Evolutionary conservation across 225 moss, liverwort and hornwort genomes (phyloP).

Genomic region (Bryum argenteum): DNA sequence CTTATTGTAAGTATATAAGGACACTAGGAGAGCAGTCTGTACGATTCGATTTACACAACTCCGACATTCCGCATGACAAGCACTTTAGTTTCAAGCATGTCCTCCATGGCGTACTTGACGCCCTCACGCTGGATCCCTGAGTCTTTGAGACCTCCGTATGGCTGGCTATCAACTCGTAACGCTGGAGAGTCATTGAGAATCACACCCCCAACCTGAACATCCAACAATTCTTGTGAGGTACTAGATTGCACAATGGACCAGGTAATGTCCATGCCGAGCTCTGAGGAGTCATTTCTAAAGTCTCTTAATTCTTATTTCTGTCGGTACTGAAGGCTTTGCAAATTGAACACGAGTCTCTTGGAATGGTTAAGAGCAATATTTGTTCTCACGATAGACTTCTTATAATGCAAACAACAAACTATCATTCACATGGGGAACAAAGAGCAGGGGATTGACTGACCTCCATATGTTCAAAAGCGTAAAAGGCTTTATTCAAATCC

Average conservation of each 20-base stretch:
- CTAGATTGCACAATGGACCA: neutral
- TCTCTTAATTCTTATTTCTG: no score
- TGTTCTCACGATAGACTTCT: neutral
- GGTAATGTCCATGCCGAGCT: neutral
- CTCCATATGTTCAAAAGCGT: constrained; percentile 90
- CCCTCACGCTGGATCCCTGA: constrained; percentile 92
- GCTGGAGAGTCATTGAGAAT: constrained; percentile 86
- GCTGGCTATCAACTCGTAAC: constrained; percentile 80
- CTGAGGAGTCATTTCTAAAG: no score
- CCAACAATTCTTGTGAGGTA: constrained; percentile 4
- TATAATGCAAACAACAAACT: neutral
- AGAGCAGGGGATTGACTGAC: constrained; percentile 28
- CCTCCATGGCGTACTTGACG: constrained; percentile 94
- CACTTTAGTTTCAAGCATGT: constrained; percentile 85
- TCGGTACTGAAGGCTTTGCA: no score
- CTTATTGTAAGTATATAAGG: neutral
- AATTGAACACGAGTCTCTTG: no score
- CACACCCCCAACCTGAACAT: constrained; percentile 77
- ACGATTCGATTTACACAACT: constrained; percentile 41
- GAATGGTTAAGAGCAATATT: no score
- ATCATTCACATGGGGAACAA: neutral
- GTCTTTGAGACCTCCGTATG: constrained; percentile 90
- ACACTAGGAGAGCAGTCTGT: neutral
- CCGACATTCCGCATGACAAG: constrained; percentile 88
- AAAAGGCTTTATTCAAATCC: constrained; percentile 93